Base-by-base conservation (phyloP, 106 monocot species). In the Platanthera zijinensis region DNA sequence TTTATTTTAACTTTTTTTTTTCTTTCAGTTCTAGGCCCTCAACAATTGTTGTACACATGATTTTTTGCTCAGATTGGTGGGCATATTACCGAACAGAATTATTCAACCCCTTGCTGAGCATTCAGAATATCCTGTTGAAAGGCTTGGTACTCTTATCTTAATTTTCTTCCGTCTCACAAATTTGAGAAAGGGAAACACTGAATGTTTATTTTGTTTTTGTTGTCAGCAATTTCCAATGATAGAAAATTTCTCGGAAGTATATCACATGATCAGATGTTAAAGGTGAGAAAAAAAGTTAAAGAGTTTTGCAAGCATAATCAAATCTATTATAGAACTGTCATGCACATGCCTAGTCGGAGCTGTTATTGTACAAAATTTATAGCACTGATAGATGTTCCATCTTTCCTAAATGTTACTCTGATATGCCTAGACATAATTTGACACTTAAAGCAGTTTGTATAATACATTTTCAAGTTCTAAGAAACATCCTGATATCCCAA, bases 251-350 rank as follows among this genome's bases (percentile, higher is more conserved):
- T 99, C 52, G 97, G 90, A 54, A 94, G 99, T 78, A 92, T 99
- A 85, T 99, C 99, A 73, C 92, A 92, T 87, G 94, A 94, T 80
- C 82, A 89, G 81, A 94, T 90, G 84, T 69, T 94, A 61, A 99
- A 99, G 90, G 97, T 99, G 52, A 81, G 79, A 17, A 30, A 8
- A 62, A 49, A 61, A n/a, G 8, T 63, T 18, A 53, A 8, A 47
- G 6, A 51, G 14, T 10, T 48, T 50, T 63, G 4, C 10, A 8
- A n/a, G 30, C n/a, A 66, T 12, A 50, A 46, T 73, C 22, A 46
- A 18, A 59, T 59, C 25, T 25, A 25, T 59, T 22, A 50, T 5
- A n/a, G 3, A 52, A 51, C 6, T 30, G 53, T 12, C 51, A 50
- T 48, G 0, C 18, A 50, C 18, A 7, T 72, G 6, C 18, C 3